A percentile compares a stretch with the other conserved stretches of the same genome.
Evolutionary conservation across 2,329 filamentous ascomycete species (phyloP).

Genomic region (Phaeosphaeriaceae sp.): DNA sequence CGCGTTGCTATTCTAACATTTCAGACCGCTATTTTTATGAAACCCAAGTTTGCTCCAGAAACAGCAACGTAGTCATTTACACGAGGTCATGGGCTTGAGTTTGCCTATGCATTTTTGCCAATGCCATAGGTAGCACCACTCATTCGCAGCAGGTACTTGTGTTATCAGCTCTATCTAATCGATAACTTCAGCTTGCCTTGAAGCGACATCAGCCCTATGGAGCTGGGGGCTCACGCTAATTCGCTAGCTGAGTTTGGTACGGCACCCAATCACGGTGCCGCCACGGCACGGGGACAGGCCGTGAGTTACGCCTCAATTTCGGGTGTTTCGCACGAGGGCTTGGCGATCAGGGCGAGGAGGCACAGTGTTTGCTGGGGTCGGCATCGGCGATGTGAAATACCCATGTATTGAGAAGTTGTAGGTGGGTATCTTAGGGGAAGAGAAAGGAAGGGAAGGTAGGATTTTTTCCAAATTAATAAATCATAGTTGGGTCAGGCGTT

Average conservation of each 20-base stretch:
- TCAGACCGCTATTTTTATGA: background rate
- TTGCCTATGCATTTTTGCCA: no score
- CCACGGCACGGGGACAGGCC: slow-evolving; percentile 13
- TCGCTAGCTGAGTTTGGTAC: background rate
- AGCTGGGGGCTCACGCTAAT: slow-evolving; percentile 1
- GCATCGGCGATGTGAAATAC: no score
- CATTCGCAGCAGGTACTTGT: no score
- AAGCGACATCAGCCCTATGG: slow-evolving; percentile 5
- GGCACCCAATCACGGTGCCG: slow-evolving; percentile 11
- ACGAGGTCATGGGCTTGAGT: no score
- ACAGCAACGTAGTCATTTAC: no score
- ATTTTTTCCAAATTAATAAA: no score
- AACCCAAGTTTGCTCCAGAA: background rate
- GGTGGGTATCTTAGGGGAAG: no score
- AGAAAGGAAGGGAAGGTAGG: no score
- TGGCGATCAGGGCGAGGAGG: slow-evolving; percentile 8
- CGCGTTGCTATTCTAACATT: background rate
- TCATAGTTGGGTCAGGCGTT: background rate
- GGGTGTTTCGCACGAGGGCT: slow-evolving; percentile 11
- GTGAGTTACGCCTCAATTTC: slow-evolving; percentile 14
- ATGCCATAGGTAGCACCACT: no score
- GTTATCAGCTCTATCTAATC: background rate
- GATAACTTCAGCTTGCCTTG: background rate
- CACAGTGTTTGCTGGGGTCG: background rate
- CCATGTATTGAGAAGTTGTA: no score